These are phyloP conservation scores for Linnemannia zychae DNA, from an alignment of 192 early-diverging fungal species.

Conservation along the genomic window DNA sequence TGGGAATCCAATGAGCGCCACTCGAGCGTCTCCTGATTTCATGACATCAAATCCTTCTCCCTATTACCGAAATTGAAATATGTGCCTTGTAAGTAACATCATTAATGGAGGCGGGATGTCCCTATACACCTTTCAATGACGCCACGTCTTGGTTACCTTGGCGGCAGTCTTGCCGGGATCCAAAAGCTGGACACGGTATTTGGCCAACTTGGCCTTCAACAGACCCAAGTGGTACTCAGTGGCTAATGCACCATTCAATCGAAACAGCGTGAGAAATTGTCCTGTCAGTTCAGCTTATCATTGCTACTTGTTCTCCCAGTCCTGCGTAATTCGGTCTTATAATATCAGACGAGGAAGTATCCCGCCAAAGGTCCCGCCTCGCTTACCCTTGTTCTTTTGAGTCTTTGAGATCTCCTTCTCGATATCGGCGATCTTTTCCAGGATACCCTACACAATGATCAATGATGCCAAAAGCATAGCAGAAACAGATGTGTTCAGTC, in stretches of 20 bases:
- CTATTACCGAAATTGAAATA: conserved; percentile 41
- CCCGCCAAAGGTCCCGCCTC: neutral
- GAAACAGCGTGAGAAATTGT: neutral
- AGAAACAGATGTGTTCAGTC: neutral
- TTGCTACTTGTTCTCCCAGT: neutral
- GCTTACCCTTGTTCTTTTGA: conserved; percentile 97
- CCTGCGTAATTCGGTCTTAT: neutral
- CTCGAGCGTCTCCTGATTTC: conserved; percentile 95
- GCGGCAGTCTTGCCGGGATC: conserved; percentile 75
- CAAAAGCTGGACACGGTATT: conserved; percentile 81
- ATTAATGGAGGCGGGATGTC: too few relatives aligned
- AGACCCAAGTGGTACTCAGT: conserved; percentile 99
- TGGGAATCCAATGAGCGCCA: conserved; percentile 97
- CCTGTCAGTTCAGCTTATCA: conserved; percentile 8
- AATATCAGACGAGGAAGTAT: neutral
- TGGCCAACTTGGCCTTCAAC: conserved; percentile 96
- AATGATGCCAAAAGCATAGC: neutral
- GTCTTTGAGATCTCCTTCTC: conserved; percentile 92
- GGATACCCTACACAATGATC: conserved; percentile 69
- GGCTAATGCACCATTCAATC: conserved; percentile 54
- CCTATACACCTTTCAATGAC: neutral
- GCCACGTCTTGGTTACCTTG: conserved; percentile 35
- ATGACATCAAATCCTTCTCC: conserved; percentile 98
- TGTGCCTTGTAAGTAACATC: too few relatives aligned
- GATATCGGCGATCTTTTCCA: conserved; percentile 93